Evolutionary conservation across 2,329 filamentous ascomycete species (phyloP).

Genomic region (Claviceps spartinae): DNA sequence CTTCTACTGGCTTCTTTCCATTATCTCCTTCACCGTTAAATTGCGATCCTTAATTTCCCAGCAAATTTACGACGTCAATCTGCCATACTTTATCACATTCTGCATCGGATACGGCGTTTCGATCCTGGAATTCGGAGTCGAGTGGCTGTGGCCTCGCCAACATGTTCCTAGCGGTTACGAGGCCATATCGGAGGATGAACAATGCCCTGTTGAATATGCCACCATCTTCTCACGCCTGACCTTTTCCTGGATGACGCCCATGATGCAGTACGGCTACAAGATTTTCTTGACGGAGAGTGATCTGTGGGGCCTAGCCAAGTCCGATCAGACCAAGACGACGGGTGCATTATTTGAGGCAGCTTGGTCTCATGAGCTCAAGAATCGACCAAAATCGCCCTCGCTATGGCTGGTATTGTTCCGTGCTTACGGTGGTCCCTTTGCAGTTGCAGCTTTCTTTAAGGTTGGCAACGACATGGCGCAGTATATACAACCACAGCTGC

Average conservation of each 20-base stretch:
- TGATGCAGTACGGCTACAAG: conserved; percentile 93
- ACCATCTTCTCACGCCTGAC: conserved; percentile 87
- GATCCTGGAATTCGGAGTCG: conserved; percentile 57
- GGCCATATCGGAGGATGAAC: conserved; percentile 43
- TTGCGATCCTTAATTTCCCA: conserved; percentile 75
- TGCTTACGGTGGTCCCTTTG: conserved; percentile 76
- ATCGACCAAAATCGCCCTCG: conserved; percentile 43
- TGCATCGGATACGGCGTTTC: conserved; percentile 58
- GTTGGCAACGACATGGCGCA: conserved; percentile 72
- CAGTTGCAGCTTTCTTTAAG: conserved; percentile 75
- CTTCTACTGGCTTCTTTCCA: conserved; percentile 82
- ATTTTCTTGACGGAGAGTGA: conserved; percentile 88
- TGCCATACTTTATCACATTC: conserved; percentile 68
- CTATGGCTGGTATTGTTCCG: conserved; percentile 77
- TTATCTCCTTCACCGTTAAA: conserved; percentile 69
- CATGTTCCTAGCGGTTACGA: conserved; percentile 41
- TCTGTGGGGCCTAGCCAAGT: conserved; percentile 76
- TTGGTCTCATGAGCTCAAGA: conserved; percentile 65
- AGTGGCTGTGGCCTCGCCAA: conserved; percentile 79
- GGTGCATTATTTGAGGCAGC: conserved; percentile 55
- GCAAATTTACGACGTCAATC: conserved; percentile 49
- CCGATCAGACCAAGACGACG: conserved; percentile 67
- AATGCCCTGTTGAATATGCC: conserved; percentile 74
- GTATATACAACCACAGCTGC: conserved; percentile 81
- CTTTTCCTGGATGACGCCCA: conserved; percentile 95